Evolutionary conservation across 176 grass and related monocot genomes (phyloP).

Genomic region (Avena eriantha): DNA sequence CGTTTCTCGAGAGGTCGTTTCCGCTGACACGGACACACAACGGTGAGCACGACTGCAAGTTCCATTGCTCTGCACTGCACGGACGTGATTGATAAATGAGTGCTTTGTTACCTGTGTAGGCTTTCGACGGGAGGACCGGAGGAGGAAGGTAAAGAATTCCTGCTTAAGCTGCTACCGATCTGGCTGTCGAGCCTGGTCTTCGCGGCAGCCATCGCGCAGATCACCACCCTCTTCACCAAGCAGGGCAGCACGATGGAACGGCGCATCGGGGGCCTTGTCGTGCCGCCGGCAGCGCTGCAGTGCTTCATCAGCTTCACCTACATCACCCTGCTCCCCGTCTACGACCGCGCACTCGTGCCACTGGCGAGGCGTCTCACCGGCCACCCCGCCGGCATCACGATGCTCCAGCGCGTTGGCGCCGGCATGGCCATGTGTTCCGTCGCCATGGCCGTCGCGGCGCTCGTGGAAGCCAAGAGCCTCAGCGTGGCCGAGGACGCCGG

Average conservation of each 20-base stretch:
- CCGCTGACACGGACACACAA: background rate
- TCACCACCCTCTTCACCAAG: slow-evolving; percentile 65
- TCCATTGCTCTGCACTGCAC: background rate
- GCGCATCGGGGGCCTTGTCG: slow-evolving; percentile 39
- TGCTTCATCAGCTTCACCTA: slow-evolving; percentile 42
- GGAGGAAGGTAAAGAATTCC: slow-evolving; percentile 38
- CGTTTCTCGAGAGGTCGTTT: background rate
- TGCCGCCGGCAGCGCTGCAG: slow-evolving; percentile 59
- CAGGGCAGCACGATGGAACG: slow-evolving; percentile 66
- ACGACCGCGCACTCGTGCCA: slow-evolving; percentile 69
- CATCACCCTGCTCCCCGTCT: slow-evolving; percentile 51
- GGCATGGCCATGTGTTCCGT: slow-evolving; percentile 55
- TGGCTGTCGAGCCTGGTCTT: slow-evolving; percentile 62
- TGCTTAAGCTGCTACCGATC: slow-evolving; percentile 50
- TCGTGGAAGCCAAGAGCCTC: slow-evolving; percentile 70
- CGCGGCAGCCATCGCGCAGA: slow-evolving; percentile 43
- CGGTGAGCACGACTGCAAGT: background rate
- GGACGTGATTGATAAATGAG: background rate
- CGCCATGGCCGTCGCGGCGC: slow-evolving; percentile 55
- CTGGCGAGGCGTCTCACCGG: slow-evolving; percentile 51
- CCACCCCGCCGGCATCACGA: slow-evolving; percentile 65
- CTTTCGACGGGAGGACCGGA: background rate
- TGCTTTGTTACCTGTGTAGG: background rate
- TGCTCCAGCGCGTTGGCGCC: slow-evolving; percentile 64
- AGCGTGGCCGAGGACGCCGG: slow-evolving; percentile 46